A percentile compares a stretch with the other conserved stretches of the same genome.
phyloP scores from a whole-genome alignment of 257 asterid species.

The Rauvolfia tetraphylla region DNA sequence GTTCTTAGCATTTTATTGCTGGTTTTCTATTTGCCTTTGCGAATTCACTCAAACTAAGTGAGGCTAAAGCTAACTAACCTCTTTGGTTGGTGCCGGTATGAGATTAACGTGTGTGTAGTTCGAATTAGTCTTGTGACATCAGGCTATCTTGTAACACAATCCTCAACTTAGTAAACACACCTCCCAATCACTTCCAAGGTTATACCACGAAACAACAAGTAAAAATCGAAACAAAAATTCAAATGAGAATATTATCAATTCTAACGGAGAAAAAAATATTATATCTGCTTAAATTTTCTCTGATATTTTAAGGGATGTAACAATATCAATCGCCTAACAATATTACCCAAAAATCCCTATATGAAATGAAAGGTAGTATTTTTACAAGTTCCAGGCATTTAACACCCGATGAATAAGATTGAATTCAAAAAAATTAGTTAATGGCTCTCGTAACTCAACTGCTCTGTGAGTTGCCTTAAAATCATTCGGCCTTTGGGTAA shows the following conservation, averaged over 20 bases:
- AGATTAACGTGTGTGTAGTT: too few relatives aligned
- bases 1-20: too few relatives aligned
- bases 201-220: not conserved
- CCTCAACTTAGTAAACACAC: not conserved
- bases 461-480: too few relatives aligned
- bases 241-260: not conserved
- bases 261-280: not conserved
- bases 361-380: not conserved
- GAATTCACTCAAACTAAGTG: too few relatives aligned
- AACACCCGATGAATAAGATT: not conserved
- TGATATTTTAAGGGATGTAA: too few relatives aligned
- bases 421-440: constrained; percentile 1
- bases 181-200: not conserved
- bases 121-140: too few relatives aligned
- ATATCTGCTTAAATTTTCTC: not conserved
- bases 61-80: too few relatives aligned
- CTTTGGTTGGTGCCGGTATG: too few relatives aligned
- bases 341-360: not conserved
- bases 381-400: not conserved
- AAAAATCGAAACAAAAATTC: not conserved
- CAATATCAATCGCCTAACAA: not conserved
- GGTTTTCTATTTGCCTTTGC: too few relatives aligned
- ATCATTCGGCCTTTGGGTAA: too few relatives aligned
- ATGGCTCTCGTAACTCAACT: too few relatives aligned
- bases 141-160: not conserved